phyloP scores from a whole-genome alignment of 1,284 basidiomycete genomes.

The Tilletia setariae region DNA sequence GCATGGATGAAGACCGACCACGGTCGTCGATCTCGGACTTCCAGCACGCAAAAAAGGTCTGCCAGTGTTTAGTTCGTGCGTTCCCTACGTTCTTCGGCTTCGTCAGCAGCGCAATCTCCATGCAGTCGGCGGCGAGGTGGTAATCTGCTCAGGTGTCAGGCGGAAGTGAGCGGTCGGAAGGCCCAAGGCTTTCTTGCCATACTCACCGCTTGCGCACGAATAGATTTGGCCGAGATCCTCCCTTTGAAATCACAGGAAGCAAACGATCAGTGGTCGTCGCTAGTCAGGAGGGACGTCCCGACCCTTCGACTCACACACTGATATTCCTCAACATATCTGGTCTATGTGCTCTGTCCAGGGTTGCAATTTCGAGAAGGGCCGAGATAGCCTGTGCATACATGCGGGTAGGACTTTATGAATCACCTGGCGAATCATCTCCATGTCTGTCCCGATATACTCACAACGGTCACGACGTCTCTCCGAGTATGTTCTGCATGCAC shows the following conservation, averaged over 20 bases:
- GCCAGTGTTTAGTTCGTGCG: neutral
- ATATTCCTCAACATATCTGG: neutral
- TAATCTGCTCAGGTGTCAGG: neutral
- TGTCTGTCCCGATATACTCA: neutral
- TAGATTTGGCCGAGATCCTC: neutral
- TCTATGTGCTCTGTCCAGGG: neutral
- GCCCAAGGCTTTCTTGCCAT: too few relatives aligned
- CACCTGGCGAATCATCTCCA: neutral
- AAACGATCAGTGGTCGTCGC: neutral
- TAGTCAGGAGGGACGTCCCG: neutral
- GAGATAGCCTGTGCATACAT: neutral
- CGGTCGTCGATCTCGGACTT: neutral
- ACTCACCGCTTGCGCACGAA: neutral
- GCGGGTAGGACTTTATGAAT: neutral
- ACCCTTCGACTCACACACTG: neutral
- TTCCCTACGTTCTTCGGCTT: neutral
- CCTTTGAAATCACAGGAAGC: neutral
- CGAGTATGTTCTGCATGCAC: neutral
- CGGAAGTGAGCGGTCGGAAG: neutral
- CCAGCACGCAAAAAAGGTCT: neutral
- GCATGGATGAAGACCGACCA: neutral
- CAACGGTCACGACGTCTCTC: neutral
- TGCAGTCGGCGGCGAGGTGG: neutral
- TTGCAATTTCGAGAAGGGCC: neutral
- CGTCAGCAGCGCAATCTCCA: conserved; percentile 1